Evolutionary conservation across 2,329 filamentous ascomycete genomes (phyloP), one percentile per base, ranked within the genome.

Genomic region (Venturia oleaginea): DNA sequence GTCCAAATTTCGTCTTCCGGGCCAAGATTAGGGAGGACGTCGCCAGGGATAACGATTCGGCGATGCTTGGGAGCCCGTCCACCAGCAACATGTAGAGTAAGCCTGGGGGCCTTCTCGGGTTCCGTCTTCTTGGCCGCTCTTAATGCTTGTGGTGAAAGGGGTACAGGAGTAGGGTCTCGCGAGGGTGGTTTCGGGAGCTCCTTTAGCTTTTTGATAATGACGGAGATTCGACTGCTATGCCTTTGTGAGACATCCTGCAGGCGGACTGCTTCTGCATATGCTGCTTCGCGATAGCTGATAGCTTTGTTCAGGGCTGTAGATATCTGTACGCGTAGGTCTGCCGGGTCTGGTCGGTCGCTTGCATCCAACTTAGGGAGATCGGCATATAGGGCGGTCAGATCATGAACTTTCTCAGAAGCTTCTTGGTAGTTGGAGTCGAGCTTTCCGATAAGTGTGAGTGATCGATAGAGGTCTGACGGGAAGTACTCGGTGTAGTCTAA

Each of bases 401-500:
- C 72, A 71, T 83, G 80, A 51, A 83, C 76, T 15, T 72, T 70
- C 66, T 75, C 72, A 65, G 79, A 77, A 61, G 74, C 76, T 17
- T 75, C 71, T 66, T 75, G 70, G 66, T 79, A 80, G 62, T 74
- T 74, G 42, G 71, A 69, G 66, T 82, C 78, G 67, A 82, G 79
- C 66, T 81, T 76, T 67, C 80, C 78, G 69, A 88, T 86, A 65
- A 88, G 78, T 62, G 82, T 84, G 63, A 88, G 76, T 67, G 85
- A 86, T 69, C 85, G 84, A 65, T 82, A 79, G 30, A 88, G 77
- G 71, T 87, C 85, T 11, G 85, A 84, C 40, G 85, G 85, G 65
- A 86, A 85, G 77, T 86, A 86, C 75, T 88, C 85, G 67, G 85
- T 88, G 75, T 87, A 88, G 73, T 87, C 84, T 65, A 87, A 82